These are phyloP conservation scores for Cyberlindnera sargentensis DNA, from an alignment of 805 yeast genomes.

Conservation along the genomic window DNA sequence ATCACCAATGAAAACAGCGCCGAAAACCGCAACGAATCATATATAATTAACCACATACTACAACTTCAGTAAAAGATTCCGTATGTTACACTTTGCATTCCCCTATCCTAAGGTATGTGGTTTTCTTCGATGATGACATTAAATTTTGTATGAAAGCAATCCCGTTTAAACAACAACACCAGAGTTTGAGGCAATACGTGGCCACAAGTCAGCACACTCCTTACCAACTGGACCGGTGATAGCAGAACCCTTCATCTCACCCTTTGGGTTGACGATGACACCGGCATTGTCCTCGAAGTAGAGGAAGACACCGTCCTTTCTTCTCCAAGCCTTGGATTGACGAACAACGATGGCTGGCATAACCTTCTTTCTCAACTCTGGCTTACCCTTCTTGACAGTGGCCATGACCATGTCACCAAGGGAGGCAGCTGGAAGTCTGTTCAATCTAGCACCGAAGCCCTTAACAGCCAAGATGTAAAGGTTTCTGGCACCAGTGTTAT, in stretches of 20 bases:
- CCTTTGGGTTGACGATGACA: constrained; percentile 99
- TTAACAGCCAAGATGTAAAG: constrained; percentile 97
- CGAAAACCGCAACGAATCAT: neutral
- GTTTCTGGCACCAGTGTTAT: constrained; percentile 99
- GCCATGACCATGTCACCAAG: constrained; percentile 99
- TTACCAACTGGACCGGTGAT: constrained; percentile 99
- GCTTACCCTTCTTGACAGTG: constrained; percentile 99
- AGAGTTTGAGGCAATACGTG: constrained; percentile 99
- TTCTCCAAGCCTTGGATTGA: constrained; percentile 99
- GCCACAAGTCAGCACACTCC: constrained; percentile 99
- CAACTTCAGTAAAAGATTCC: neutral
- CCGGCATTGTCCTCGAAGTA: constrained; percentile 99
- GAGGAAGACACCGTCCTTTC: constrained; percentile 99
- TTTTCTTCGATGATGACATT: constrained; percentile 20
- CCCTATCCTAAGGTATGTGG: constrained; percentile 16
- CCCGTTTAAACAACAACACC: constrained; percentile 92
- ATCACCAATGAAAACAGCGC: too few relatives aligned
- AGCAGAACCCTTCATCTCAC: constrained; percentile 99
- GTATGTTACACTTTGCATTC: constrained; percentile 20
- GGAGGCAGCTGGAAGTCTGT: constrained; percentile 99
- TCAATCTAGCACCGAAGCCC: constrained; percentile 99
- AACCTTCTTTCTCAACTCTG: constrained; percentile 99
- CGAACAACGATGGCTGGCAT: constrained; percentile 99
- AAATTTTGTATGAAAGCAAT: constrained; percentile 18
- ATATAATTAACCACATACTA: too few relatives aligned